Evolutionary conservation across 768 basidiomycete genomes (phyloP), one percentile per base, ranked within the genome.

Genomic region (Tremella mesenterica): DNA sequence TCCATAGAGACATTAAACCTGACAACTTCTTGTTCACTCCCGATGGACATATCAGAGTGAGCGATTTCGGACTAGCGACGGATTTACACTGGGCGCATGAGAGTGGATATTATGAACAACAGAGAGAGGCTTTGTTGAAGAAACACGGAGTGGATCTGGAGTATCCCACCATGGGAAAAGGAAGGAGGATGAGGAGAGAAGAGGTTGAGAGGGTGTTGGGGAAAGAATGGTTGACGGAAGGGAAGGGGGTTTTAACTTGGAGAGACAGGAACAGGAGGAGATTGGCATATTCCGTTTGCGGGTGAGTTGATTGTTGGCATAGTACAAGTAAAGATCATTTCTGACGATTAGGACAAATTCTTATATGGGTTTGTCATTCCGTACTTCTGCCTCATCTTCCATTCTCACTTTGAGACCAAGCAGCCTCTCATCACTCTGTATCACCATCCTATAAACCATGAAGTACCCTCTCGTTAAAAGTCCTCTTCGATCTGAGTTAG

Each of bases 1-100:
- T 97, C 67, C 93, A 97, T 77, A 82, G 93, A 57, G 93, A 99
- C 77, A 92, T 96, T 75, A 92, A 95, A 75, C 87, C 90, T 64
- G 88, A 92, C 75, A 96, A 97, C 74, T 97, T 96, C 77, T 79
- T 97, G 49, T 92, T 97, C 76, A 86, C 88, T 73, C 84, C 85
- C 51, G 79, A 87, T 58, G 93, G 92, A 10, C 92, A 97, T 75
- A 85, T 99, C 74, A 85, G 84, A 74, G 81, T 97, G 54, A 88
- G 86, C 69, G 93, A 96, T 74, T 96, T 97, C 72, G 93, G 93
- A 33, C 78, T 97, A 61, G 92, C 92, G 80, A 95, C 74, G 77
- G 88, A 84, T 44, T 59, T 69, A 52, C 92, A 93, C 75, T 95
- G 92, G 92, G 88, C 89, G 20, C 91, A 96, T 74, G 91, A 97